Evolutionary conservation across 2,329 filamentous ascomycete species (phyloP).

Genomic region (Nemania abortiva): DNA sequence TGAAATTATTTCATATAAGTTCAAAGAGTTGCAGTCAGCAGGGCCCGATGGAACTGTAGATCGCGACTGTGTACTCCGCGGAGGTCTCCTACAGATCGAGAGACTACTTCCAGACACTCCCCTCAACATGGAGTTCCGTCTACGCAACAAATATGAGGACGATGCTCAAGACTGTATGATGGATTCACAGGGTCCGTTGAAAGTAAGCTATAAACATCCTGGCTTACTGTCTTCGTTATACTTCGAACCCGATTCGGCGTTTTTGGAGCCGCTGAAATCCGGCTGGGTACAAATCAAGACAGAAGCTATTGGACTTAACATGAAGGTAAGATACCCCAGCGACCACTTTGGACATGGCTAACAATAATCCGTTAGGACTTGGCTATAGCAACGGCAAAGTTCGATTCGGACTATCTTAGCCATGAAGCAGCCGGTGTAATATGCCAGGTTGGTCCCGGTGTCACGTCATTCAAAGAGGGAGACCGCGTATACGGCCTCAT

Average conservation of each 20-base stretch:
- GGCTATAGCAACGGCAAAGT: constrained; percentile 1
- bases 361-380: constrained; percentile 20
- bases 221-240: constrained; percentile 21
- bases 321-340: neutral
- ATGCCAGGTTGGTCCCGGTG: neutral
- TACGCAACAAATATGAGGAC: no score
- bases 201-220: constrained; percentile 2
- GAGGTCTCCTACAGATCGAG: no score
- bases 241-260: constrained; percentile 12
- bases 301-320: neutral
- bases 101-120: no score
- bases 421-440: constrained; percentile 22
- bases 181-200: no score
- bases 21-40: neutral
- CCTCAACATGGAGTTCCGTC: no score
- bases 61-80: no score
- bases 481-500: constrained; percentile 21
- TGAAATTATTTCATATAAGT: constrained; percentile 3
- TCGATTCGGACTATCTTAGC: constrained; percentile 10
- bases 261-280: neutral
- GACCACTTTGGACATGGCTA: neutral
- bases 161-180: no score
- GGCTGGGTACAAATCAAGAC: constrained; percentile 28
- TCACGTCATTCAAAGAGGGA: constrained; percentile 1
- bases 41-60: no score